Conservation (phyloP, 768 basidiomycete species). For the Phlegmacium glaucopus region DNA sequence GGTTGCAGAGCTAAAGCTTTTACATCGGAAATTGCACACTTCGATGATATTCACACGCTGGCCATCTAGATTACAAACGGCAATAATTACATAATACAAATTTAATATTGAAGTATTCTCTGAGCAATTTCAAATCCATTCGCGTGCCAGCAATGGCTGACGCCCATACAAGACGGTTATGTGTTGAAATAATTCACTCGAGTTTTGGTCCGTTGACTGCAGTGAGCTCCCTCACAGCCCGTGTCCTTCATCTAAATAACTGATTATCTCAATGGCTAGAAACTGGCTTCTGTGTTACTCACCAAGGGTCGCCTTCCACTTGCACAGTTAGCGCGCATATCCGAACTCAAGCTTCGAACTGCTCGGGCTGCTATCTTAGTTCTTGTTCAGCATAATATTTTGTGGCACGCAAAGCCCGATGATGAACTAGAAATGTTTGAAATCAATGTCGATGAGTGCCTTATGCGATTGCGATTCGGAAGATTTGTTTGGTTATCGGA, state of each 20-base stretch:
- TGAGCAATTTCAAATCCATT: neutral
- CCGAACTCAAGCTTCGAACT: constrained; percentile 62
- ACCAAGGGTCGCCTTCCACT: constrained; percentile 80
- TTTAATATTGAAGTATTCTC: constrained; percentile 1
- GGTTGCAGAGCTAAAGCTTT: too few relatives aligned
- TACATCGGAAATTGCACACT: too few relatives aligned
- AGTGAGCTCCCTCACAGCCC: constrained; percentile 35
- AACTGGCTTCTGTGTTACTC: constrained; percentile 70
- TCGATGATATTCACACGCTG: too few relatives aligned
- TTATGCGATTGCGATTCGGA: constrained; percentile 80
- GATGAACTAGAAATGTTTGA: constrained; percentile 78
- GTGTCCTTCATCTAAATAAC: neutral
- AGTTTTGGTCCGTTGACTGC: constrained; percentile 67
- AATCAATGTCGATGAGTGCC: constrained; percentile 79
- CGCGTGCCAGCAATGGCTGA: constrained; percentile 49
- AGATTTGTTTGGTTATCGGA: constrained; percentile 75
- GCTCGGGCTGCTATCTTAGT: constrained; percentile 70
- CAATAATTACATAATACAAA: constrained; percentile 3
- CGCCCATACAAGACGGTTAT: constrained; percentile 56
- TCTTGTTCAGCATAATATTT: constrained; percentile 87
- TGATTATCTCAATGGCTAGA: constrained; percentile 39
- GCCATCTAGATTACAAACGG: too few relatives aligned
- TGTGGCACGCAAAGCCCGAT: constrained; percentile 77
- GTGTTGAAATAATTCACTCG: constrained; percentile 56
- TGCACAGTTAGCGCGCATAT: constrained; percentile 62